Evolutionary conservation across 2,329 filamentous ascomycete genomes (phyloP).

Genomic region (Aspergillus calidoustus): DNA sequence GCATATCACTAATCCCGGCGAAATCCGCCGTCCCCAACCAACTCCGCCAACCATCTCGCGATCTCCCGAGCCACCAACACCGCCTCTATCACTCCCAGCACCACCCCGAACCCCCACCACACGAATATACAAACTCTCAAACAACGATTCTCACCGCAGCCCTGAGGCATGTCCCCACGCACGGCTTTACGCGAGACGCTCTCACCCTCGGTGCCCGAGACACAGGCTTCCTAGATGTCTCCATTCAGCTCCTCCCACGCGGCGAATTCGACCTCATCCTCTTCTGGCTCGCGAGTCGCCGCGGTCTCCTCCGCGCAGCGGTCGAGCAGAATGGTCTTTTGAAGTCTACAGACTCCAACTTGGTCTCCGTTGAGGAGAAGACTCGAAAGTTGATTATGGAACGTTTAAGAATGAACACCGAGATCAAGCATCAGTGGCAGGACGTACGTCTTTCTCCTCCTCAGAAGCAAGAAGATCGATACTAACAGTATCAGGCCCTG

Average conservation of each 20-base stretch:
- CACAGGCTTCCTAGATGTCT: slow-evolving; percentile 83
- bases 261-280: slow-evolving; percentile 79
- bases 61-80: slow-evolving; percentile 63
- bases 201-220: slow-evolving; percentile 80
- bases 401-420: slow-evolving; percentile 73
- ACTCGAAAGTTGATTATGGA: slow-evolving; percentile 76
- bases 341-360: slow-evolving; percentile 25
- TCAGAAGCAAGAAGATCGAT: background rate
- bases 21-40: slow-evolving; percentile 3
- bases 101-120: slow-evolving; percentile 58
- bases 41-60: slow-evolving; percentile 8
- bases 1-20: slow-evolving; percentile 5
- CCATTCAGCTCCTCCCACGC: slow-evolving; percentile 77
- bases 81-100: slow-evolving; percentile 74
- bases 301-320: slow-evolving; percentile 41
- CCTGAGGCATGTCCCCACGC: slow-evolving; percentile 73
- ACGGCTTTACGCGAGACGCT: slow-evolving; percentile 79
- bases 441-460: slow-evolving; percentile 63
- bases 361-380: slow-evolving; percentile 61
- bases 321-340: slow-evolving; percentile 38
- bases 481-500: slow-evolving; percentile 64
- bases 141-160: slow-evolving; percentile 79
- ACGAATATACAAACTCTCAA: slow-evolving; percentile 70
- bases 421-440: slow-evolving; percentile 79
- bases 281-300: slow-evolving; percentile 48